These are phyloP conservation scores for Didymella sp. DNA, from an alignment of 2,329 filamentous ascomycete species.

Conservation along the genomic window DNA sequence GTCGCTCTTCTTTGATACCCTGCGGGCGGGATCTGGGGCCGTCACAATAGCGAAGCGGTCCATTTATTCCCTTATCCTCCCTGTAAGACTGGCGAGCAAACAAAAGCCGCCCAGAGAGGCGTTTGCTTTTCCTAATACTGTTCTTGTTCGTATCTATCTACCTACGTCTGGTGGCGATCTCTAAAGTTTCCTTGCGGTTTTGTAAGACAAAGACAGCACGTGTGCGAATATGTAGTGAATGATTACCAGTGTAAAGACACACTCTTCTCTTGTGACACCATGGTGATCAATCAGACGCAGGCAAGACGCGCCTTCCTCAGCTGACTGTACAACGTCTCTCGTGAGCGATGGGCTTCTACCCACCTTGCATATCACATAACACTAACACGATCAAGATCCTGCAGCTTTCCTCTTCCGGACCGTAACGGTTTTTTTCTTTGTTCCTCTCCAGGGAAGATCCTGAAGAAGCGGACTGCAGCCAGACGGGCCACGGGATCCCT, in stretches of 20 bases:
- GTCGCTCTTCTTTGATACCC: conserved; percentile 48
- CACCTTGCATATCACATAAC: conserved; percentile 3
- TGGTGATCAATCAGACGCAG: neutral
- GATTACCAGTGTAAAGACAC: conserved; percentile 16
- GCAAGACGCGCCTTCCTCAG: neutral
- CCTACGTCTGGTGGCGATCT: conserved; percentile 19
- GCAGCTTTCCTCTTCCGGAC: neutral
- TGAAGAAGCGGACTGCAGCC: neutral
- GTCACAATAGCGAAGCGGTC: conserved; percentile 31
- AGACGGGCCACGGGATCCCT: neutral
- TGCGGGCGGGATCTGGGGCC: conserved; percentile 37
- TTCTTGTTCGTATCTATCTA: conserved; percentile 25
- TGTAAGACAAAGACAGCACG: conserved; percentile 25
- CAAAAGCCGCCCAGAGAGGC: conserved; percentile 21
- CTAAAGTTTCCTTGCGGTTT: conserved; percentile 21
- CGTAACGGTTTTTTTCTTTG: neutral
- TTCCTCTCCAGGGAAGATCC: neutral
- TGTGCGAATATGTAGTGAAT: conserved; percentile 23
- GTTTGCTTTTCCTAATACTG: conserved; percentile 31
- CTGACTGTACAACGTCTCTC: neutral
- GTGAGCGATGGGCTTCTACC: neutral
- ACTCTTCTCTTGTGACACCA: conserved; percentile 3
- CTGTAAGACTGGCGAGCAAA: conserved; percentile 23
- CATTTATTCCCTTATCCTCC: conserved; percentile 24
- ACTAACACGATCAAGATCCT: neutral